Evolutionary conservation across 306 rosid genomes (phyloP).

Genomic region (Prunus mume): DNA sequence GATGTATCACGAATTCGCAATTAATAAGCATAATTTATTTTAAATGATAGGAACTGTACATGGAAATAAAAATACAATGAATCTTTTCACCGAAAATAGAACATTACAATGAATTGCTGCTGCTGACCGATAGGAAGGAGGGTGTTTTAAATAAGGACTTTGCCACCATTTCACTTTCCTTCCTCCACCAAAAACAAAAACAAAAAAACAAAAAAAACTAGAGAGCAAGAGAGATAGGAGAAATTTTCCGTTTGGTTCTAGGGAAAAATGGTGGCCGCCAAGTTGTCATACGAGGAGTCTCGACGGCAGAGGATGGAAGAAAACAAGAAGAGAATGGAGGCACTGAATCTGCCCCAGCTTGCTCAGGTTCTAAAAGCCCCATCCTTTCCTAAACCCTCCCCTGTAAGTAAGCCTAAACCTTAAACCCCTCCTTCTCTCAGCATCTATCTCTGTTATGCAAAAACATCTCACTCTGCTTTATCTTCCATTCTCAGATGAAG

Average conservation of each 20-base stretch:
- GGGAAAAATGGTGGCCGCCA: constrained; percentile 32
- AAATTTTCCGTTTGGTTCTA: constrained; percentile 1
- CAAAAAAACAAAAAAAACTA: background rate
- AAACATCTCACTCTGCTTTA: background rate
- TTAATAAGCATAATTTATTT: no score
- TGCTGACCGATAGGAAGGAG: no score
- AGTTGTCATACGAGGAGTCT: constrained; percentile 55
- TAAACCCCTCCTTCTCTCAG: background rate
- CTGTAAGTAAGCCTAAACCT: constrained; percentile 19
- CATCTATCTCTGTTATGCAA: background rate
- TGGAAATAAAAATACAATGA: no score
- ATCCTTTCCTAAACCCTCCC: constrained; percentile 51
- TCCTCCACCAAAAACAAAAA: background rate
- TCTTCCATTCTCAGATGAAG: constrained; percentile 35
- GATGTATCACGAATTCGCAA: no score
- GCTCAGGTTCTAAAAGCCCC: constrained; percentile 51
- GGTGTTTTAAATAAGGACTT: background rate
- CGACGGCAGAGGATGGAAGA: constrained; percentile 70
- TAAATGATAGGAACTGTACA: no score
- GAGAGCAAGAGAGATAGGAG: background rate
- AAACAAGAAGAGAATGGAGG: constrained; percentile 71
- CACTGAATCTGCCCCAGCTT: constrained; percentile 60
- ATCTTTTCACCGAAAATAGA: no score
- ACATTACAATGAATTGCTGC: no score
- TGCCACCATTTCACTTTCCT: background rate